These are phyloP conservation scores for Scedosporium aurantiacum DNA, from an alignment of 2,329 filamentous ascomycete species.

Conservation along the genomic window DNA sequence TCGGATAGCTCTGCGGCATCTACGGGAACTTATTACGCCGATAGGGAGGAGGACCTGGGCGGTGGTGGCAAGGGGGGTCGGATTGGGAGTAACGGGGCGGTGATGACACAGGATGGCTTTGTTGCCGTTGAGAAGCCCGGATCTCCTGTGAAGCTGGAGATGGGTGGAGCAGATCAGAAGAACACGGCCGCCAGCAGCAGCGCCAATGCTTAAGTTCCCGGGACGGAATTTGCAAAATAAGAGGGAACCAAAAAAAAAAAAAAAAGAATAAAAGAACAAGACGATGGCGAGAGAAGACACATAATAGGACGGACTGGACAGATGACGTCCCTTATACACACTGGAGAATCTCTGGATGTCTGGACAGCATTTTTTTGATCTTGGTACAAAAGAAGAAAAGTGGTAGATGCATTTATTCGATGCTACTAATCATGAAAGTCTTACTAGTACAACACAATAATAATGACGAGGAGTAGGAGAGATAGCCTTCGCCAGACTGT, in stretches of 20 bases:
- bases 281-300: too few species aligned
- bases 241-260: too few species aligned
- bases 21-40: background rate
- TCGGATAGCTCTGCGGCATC: background rate
- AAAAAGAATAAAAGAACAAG: too few species aligned
- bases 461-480: background rate
- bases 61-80: background rate
- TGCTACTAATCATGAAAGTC: background rate
- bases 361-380: background rate
- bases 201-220: background rate
- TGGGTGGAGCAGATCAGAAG: background rate
- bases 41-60: background rate
- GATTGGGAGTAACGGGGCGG: background rate
- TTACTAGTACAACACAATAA: background rate
- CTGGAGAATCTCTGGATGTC: background rate
- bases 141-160: background rate
- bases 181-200: background rate
- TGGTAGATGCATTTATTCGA: background rate
- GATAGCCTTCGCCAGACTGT: background rate
- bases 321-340: too few species aligned
- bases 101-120: background rate
- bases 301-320: too few species aligned
- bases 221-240: too few species aligned
- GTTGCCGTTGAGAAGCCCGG: conserved; percentile 2
- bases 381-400: background rate